Evolutionary conservation across 2,329 filamentous ascomycete genomes (phyloP).

Genomic region (Pseudocercospora musae): DNA sequence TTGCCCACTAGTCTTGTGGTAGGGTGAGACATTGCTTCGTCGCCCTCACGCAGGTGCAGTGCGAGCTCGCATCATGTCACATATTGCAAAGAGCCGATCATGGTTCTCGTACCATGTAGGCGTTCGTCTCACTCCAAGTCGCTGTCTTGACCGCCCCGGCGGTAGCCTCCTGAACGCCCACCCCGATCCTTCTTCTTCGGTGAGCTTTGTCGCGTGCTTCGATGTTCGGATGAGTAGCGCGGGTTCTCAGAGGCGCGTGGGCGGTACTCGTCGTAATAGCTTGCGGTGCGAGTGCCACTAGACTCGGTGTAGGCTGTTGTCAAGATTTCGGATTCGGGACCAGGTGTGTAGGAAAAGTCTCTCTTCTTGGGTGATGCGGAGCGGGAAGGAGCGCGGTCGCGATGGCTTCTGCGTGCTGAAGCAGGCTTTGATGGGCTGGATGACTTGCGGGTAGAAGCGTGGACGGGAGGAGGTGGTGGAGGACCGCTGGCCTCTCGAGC

Average conservation of each 20-base stretch:
- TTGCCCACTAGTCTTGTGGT: not conserved
- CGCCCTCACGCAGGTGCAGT: slow-evolving; percentile 6
- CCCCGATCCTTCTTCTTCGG: slow-evolving; percentile 30
- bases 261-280: slow-evolving; percentile 38
- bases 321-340: slow-evolving; percentile 32
- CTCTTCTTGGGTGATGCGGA: slow-evolving; percentile 35
- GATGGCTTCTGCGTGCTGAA: slow-evolving; percentile 28
- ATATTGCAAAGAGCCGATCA: not conserved
- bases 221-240: slow-evolving; percentile 23
- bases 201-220: slow-evolving; percentile 35
- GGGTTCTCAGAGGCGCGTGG: slow-evolving; percentile 28
- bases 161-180: slow-evolving; percentile 30
- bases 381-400: slow-evolving; percentile 24
- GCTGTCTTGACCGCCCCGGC: slow-evolving; percentile 29
- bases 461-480: slow-evolving; percentile 23
- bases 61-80: slow-evolving; percentile 6
- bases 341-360: slow-evolving; percentile 35
- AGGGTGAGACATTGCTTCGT: slow-evolving; percentile 1
- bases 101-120: not conserved
- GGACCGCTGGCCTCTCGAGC: slow-evolving; percentile 31
- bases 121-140: slow-evolving; percentile 24
- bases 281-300: slow-evolving; percentile 26
- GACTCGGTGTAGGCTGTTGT: slow-evolving; percentile 41
- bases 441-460: slow-evolving; percentile 23
- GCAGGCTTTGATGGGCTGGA: slow-evolving; percentile 28